A percentile compares a stretch with the other conserved stretches of the same genome.
phyloP scores from a whole-genome alignment of 805 yeast genomes.

The Torulaspora franciscae region DNA sequence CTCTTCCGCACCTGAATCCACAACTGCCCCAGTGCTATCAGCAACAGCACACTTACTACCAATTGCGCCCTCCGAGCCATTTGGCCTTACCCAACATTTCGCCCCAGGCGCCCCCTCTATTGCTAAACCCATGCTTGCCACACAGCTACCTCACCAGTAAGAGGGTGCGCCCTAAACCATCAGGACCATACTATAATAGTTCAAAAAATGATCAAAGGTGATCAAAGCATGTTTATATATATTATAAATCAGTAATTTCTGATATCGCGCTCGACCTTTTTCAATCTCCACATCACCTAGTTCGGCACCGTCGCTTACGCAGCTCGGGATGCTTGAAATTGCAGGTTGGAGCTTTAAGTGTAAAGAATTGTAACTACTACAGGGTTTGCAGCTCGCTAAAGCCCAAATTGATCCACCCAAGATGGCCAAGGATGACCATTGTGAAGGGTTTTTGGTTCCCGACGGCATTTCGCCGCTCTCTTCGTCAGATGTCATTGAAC shows the following conservation, averaged over 20 bases:
- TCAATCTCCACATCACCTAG: background rate
- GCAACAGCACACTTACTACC: conserved; percentile 3
- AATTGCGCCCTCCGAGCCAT: conserved; percentile 5
- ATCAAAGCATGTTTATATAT: background rate
- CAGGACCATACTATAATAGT: background rate
- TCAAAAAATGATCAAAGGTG: background rate
- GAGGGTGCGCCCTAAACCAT: background rate
- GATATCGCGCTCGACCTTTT: background rate
- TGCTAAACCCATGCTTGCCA: background rate
- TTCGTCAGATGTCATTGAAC: conserved; percentile 24
- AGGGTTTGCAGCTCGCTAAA: background rate
- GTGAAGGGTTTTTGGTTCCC: conserved; percentile 21
- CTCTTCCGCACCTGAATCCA: conserved; percentile 3
- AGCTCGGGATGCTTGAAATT: background rate
- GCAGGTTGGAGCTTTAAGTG: background rate
- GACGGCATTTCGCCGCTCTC: conserved; percentile 23
- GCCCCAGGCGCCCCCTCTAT: background rate
- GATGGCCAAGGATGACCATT: conserved; percentile 9
- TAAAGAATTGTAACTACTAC: background rate
- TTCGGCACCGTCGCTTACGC: background rate
- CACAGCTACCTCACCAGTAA: background rate
- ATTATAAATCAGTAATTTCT: background rate
- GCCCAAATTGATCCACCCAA: background rate
- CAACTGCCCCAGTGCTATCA: conserved; percentile 8
- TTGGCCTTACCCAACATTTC: background rate